Conservation (phyloP, 1,284 basidiomycete genomes). For the Volvariella volvacea region DNA sequence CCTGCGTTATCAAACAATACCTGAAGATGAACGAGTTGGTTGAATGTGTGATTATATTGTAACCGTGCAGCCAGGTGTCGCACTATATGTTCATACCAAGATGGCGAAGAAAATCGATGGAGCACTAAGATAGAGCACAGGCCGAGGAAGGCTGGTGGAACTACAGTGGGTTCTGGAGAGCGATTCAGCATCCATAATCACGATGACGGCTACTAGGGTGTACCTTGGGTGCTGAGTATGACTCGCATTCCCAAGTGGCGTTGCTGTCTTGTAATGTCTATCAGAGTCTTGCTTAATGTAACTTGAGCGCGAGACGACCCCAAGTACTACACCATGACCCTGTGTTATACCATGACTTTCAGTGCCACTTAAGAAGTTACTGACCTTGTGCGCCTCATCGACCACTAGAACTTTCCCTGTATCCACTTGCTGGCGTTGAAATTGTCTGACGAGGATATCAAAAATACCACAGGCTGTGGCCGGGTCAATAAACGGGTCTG, state of each 20-base stretch:
- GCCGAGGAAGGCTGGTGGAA: slow-evolving; percentile 63
- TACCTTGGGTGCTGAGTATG: slow-evolving; percentile 68
- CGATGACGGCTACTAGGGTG: slow-evolving; percentile 6
- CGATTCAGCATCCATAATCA: slow-evolving; percentile 5
- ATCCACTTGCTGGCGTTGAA: slow-evolving; percentile 52
- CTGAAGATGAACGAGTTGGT: slow-evolving; percentile 57
- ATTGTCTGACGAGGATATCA: slow-evolving; percentile 59
- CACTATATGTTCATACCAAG: slow-evolving; percentile 65
- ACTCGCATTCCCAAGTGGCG: slow-evolving; percentile 67
- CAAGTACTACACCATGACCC: slow-evolving; percentile 44
- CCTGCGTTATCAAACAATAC: slow-evolving; percentile 23
- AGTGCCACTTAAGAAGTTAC: not conserved
- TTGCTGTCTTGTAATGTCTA: slow-evolving; percentile 60
- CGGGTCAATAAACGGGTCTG: slow-evolving; percentile 67
- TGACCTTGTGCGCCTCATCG: slow-evolving; percentile 71
- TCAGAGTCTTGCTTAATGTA: slow-evolving; percentile 50
- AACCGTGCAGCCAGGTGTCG: slow-evolving; percentile 63
- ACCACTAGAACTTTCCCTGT: slow-evolving; percentile 68
- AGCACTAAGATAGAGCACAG: slow-evolving; percentile 58
- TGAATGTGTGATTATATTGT: slow-evolving; percentile 44
- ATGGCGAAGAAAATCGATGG: slow-evolving; percentile 67
- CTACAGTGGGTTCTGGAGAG: slow-evolving; percentile 52
- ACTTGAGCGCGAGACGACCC: slow-evolving; percentile 36
- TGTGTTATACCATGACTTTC: not conserved
- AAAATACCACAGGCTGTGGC: slow-evolving; percentile 62